phyloP scores from a whole-genome alignment of 208 protist genomes.

The Borovskyia barvae region DNA sequence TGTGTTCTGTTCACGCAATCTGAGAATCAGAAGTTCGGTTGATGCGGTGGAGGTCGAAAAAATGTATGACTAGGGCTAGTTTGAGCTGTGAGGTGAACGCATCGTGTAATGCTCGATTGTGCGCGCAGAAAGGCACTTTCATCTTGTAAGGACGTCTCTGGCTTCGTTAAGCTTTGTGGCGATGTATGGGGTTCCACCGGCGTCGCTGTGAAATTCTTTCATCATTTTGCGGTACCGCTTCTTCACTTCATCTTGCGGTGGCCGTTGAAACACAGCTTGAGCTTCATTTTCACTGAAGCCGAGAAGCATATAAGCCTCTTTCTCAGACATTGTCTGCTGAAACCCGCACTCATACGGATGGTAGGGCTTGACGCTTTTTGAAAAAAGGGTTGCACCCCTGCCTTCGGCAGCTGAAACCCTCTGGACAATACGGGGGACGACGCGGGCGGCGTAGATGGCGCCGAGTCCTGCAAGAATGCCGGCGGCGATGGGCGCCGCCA shows the following conservation, averaged over 20 bases:
- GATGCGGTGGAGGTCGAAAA: too few species aligned
- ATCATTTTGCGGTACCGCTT: constrained; percentile 62
- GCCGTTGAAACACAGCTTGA: constrained; percentile 19
- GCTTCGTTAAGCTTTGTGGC: constrained; percentile 86
- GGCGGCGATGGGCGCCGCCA: constrained; percentile 38
- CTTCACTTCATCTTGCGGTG: constrained; percentile 62
- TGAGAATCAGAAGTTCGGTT: too few species aligned
- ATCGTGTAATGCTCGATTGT: too few species aligned
- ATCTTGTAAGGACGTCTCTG: constrained; percentile 49
- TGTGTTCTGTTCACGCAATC: too few species aligned
- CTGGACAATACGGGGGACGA: constrained; percentile 56
- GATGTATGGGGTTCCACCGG: constrained; percentile 66
- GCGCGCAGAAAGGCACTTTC: constrained; percentile 1
- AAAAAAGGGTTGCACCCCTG: constrained; percentile 3
- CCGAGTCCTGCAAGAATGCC: constrained; percentile 43
- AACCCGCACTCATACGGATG: constrained; percentile 68
- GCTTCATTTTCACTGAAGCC: constrained; percentile 48
- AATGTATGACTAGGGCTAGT: too few species aligned
- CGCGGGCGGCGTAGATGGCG: constrained; percentile 44
- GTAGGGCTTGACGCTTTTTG: constrained; percentile 27
- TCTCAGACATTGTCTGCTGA: constrained; percentile 49
- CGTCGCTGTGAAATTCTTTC: constrained; percentile 77
- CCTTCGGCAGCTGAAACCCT: constrained; percentile 32
- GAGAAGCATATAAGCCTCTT: constrained; percentile 68
- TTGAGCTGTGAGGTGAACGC: too few species aligned